Base-by-base conservation (phyloP, 1,139 yeast genomes). In the Petasospora fabianii region DNA sequence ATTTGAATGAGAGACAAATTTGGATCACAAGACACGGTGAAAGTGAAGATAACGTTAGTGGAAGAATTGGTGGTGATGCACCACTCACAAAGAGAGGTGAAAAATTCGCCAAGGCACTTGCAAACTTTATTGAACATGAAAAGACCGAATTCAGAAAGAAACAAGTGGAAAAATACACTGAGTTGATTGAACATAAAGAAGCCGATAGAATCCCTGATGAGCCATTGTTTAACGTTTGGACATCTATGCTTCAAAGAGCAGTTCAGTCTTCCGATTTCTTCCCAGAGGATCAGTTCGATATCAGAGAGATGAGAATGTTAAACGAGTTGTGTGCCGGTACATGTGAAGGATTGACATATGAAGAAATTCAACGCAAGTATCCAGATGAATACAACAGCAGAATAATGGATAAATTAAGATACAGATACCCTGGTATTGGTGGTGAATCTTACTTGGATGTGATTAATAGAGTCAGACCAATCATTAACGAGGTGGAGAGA, bases 11-110 rank as follows among this genome's bases (percentile, higher is more conserved):
- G 59, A 75, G 97, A 44, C 96, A 87, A 60, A 88, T 92, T 37
- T 92, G 97, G 95, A 84, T 92, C 48, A 82, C 97, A 1, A 75
- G 97, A 47, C 97, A 90, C 57, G 98, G 97, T 37, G 97, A 92
- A 61, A 79, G 90, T 48, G 74, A 74, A 32, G 96, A 87, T 58
- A 92, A 90, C 59, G 80, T 86, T 22, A 62, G 69, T 38, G 97
- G 97, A 9, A 72, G 77, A 44, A 85, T 92, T 49, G 97, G 98
- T n/a, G 97, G 97, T 17, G 94, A 92, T 59, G 82, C 96, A 1
- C 69, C 69, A 22, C 66, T 92, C 38, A 92, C 97, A 0, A 71
- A 75, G 45, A 75, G 96, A 40, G 98, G 98, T 21, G 62, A 62
- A 24, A 80, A 73, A 55, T 92, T 86, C 58, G 69, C 95, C 1